A percentile compares a stretch with the other conserved stretches of the same genome.
phyloP scores from a whole-genome alignment of 768 basidiomycete species.

The Nidularia sp. region DNA sequence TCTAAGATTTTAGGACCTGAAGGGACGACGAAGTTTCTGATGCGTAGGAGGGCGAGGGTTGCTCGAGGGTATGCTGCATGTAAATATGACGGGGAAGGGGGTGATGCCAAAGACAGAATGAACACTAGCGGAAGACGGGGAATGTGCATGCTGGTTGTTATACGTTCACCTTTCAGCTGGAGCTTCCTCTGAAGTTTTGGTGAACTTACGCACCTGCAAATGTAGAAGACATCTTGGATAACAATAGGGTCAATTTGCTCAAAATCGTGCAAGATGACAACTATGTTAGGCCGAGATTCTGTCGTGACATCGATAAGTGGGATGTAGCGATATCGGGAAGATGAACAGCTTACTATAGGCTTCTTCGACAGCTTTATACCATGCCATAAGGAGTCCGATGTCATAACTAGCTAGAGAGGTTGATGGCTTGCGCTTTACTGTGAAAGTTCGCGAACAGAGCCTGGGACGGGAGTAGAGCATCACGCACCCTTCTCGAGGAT shows the following conservation, averaged over 20 bases:
- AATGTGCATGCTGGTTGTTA: constrained; percentile 42
- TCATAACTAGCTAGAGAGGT: constrained; percentile 59
- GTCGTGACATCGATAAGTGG: neutral
- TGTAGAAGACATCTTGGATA: constrained; percentile 66
- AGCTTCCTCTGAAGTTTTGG: neutral
- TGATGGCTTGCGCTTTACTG: constrained; percentile 43
- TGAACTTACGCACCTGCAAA: constrained; percentile 54
- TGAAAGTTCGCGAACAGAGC: neutral
- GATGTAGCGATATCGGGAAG: no score
- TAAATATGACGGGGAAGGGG: constrained; percentile 52
- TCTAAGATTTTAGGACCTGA: constrained; percentile 45
- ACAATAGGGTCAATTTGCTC: constrained; percentile 64
- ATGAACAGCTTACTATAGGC: no score
- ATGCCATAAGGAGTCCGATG: constrained; percentile 53
- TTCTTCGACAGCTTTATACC: constrained; percentile 36
- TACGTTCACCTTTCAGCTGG: neutral
- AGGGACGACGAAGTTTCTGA: constrained; percentile 48
- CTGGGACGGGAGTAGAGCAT: neutral
- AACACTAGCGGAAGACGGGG: constrained; percentile 61
- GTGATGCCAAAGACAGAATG: constrained; percentile 56
- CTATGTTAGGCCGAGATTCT: constrained; percentile 31
- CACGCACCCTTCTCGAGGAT: constrained; percentile 16
- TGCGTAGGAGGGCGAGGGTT: constrained; percentile 52
- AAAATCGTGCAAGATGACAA: constrained; percentile 68
- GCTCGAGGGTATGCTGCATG: constrained; percentile 56